A percentile compares a stretch with the other conserved stretches of the same genome.
Conservation (phyloP, 2,329 filamentous ascomycete species). For the Dothideomycetidae sp. region DNA sequence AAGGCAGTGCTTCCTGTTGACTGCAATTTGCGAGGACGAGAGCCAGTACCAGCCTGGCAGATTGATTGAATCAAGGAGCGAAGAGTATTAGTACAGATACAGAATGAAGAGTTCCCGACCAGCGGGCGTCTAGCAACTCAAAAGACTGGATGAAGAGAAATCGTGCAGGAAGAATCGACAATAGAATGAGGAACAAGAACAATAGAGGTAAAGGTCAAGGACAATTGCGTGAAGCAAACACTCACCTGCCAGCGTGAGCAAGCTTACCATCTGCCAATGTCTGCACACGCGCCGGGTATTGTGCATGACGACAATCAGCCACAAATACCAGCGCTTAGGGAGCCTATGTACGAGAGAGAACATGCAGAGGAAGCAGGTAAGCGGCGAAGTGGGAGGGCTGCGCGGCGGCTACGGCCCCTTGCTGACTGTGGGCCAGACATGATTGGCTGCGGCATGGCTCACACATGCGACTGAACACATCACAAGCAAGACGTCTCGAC, state of each 20-base stretch:
- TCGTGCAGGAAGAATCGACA: neutral
- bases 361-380: no score
- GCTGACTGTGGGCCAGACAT: no score
- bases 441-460: no score
- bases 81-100: neutral
- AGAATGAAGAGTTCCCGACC: constrained; percentile 5
- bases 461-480: no score
- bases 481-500: no score
- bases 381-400: no score
- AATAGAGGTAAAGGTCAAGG: constrained; percentile 5
- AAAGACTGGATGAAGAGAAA: neutral
- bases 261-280: no score
- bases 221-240: constrained; percentile 4
- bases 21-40: neutral
- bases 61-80: constrained; percentile 2
- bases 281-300: no score
- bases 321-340: neutral
- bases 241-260: neutral
- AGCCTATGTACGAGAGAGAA: constrained; percentile 1
- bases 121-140: constrained; percentile 4
- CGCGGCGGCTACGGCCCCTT: no score
- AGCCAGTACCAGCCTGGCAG: neutral
- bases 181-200: neutral
- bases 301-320: no score
- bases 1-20: neutral